Evolutionary conservation across 148 eudicot genomes (phyloP).

Genomic region (Heliosperma pusillum): DNA sequence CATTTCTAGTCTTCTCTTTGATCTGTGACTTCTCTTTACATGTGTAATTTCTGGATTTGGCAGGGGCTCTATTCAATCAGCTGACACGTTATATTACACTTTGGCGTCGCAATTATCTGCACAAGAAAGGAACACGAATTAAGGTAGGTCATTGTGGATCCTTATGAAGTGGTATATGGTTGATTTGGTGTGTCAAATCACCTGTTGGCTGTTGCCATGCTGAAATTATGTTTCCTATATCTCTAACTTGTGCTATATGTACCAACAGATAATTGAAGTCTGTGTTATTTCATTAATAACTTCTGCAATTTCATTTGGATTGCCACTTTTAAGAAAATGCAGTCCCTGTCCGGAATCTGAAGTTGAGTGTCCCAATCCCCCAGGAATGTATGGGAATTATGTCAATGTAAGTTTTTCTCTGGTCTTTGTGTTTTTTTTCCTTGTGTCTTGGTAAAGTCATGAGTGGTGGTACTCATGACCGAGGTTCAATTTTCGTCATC

Average conservation of each 20-base stretch:
- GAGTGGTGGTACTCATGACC: too few species aligned
- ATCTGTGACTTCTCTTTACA: background rate
- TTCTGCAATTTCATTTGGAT: constrained; percentile 85
- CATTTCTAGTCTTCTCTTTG: background rate
- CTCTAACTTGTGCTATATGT: constrained; percentile 20
- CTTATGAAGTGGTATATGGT: constrained; percentile 1
- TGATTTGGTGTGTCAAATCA: background rate
- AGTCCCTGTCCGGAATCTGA: constrained; percentile 86
- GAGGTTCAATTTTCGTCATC: too few species aligned
- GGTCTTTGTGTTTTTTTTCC: background rate
- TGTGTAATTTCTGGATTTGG: constrained; percentile 9
- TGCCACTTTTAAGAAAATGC: constrained; percentile 90
- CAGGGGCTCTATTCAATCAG: constrained; percentile 94
- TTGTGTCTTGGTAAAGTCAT: background rate
- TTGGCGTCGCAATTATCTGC: constrained; percentile 93
- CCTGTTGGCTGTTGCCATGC: background rate
- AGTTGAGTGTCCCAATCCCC: constrained; percentile 87
- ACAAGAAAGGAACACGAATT: constrained; percentile 82
- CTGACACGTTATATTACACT: constrained; percentile 76
- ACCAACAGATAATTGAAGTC: constrained; percentile 82
- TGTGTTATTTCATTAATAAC: constrained; percentile 84
- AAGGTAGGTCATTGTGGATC: constrained; percentile 51
- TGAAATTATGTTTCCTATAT: background rate
- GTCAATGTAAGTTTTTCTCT: constrained; percentile 65
- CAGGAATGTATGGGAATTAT: constrained; percentile 97